Evolutionary conservation across 2,329 filamentous ascomycete genomes (phyloP).

Genomic region (Aspergillus melleus): DNA sequence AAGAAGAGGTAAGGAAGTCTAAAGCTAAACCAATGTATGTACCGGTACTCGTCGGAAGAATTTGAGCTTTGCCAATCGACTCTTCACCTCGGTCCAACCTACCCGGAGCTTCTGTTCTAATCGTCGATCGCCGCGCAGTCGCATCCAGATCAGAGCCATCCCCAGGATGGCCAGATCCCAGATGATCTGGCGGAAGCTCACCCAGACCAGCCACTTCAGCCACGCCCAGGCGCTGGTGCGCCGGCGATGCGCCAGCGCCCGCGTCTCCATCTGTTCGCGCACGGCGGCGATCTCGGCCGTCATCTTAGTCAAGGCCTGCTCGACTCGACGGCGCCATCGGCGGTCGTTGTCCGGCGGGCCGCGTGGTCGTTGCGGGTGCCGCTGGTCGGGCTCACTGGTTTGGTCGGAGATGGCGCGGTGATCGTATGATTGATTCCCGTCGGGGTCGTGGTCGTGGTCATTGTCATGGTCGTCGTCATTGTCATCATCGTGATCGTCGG

Average conservation of each 20-base stretch:
- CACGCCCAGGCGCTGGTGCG: conserved; percentile 67
- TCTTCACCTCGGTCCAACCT: conserved; percentile 36
- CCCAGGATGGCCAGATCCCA: conserved; percentile 63
- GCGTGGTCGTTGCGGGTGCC: neutral
- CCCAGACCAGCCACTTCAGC: conserved; percentile 70
- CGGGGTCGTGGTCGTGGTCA: conserved; percentile 5
- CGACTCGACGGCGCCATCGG: conserved; percentile 79
- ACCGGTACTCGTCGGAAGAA: conserved; percentile 23
- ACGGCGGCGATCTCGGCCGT: conserved; percentile 90
- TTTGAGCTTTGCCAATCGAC: conserved; percentile 29
- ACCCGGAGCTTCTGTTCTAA: conserved; percentile 40
- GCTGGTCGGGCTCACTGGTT: neutral
- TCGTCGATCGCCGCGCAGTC: conserved; percentile 43
- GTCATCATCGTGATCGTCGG: conserved; percentile 20
- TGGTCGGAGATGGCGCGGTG: conserved; percentile 1
- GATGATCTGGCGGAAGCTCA: conserved; percentile 69
- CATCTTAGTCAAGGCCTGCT: conserved; percentile 81
- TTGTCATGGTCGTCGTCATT: conserved; percentile 3
- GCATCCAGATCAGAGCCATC: conserved; percentile 42
- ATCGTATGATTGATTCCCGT: conserved; percentile 6
- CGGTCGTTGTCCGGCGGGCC: conserved; percentile 35
- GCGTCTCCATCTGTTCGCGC: conserved; percentile 81
- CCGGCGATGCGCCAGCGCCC: conserved; percentile 68
- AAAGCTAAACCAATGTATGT: conserved; percentile 26
- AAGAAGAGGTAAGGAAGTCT: conserved; percentile 8